These are phyloP conservation scores for Stagonosporopsis cucurbitacearum DNA, from an alignment of 2,329 filamentous ascomycete genomes.

Conservation along the genomic window DNA sequence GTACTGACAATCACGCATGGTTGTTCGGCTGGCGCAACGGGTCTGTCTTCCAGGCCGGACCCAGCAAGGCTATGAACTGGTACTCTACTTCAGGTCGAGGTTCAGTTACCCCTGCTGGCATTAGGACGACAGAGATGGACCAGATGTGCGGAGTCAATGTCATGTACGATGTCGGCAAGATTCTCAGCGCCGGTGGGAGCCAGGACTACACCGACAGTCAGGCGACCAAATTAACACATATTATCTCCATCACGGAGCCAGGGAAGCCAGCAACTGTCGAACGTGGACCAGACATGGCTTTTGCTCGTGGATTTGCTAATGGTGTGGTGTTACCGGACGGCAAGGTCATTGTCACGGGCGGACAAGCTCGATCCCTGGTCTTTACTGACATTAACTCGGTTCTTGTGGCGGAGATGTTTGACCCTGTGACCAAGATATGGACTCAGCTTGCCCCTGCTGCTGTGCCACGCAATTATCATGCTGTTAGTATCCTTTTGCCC, in stretches of 20 bases:
- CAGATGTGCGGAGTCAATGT: conserved; percentile 54
- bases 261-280: conserved; percentile 21
- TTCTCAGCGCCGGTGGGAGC: conserved; percentile 44
- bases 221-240: conserved; percentile 20
- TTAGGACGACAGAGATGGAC: conserved; percentile 47
- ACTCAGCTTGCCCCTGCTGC: conserved; percentile 23
- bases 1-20: conserved; percentile 32
- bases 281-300: conserved; percentile 21
- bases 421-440: conserved; percentile 26
- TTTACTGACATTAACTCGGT: conserved; percentile 27
- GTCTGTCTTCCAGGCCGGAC: conserved; percentile 60
- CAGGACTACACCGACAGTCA: conserved; percentile 21
- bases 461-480: conserved; percentile 32
- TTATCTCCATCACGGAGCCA: conserved; percentile 27
- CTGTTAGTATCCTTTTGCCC: conserved; percentile 29
- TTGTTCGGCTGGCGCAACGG: conserved; percentile 29
- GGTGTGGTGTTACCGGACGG: conserved; percentile 32
- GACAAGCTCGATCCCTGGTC: conserved; percentile 20
- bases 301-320: conserved; percentile 27
- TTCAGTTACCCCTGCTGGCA: conserved; percentile 50
- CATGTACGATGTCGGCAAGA: conserved; percentile 52
- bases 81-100: conserved; percentile 56
- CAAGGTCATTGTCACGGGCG: conserved; percentile 33
- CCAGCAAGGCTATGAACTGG: conserved; percentile 62
- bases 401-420: conserved; percentile 28